Conservation (phyloP, 768 basidiomycete genomes). For the Suillus subaureus region DNA sequence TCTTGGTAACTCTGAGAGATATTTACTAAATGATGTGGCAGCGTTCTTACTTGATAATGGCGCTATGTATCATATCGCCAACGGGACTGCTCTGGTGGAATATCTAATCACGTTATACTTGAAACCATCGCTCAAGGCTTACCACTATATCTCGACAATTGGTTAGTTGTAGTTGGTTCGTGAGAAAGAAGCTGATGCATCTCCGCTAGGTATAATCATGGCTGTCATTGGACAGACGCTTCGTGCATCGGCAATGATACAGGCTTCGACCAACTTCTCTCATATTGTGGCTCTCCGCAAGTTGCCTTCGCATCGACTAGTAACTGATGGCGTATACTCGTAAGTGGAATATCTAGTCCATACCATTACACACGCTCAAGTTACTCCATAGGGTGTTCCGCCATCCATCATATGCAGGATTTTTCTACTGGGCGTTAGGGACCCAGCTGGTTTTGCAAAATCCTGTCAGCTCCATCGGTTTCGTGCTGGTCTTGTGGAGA, state of each 20-base stretch:
- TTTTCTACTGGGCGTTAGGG: constrained; percentile 97
- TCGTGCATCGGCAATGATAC: constrained; percentile 94
- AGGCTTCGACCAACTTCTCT: constrained; percentile 91
- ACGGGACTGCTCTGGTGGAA: constrained; percentile 76
- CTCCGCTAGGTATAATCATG: constrained; percentile 57
- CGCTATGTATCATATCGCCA: constrained; percentile 79
- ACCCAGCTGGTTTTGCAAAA: constrained; percentile 94
- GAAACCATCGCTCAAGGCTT: constrained; percentile 62
- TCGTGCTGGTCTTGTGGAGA: constrained; percentile 69
- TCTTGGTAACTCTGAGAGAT: constrained; percentile 1
- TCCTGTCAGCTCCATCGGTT: constrained; percentile 68
- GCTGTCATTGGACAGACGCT: constrained; percentile 74
- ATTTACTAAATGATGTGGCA: constrained; percentile 31
- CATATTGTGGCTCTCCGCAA: constrained; percentile 84
- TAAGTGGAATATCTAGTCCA: constrained; percentile 43
- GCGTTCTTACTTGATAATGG: constrained; percentile 96
- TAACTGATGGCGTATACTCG: constrained; percentile 90
- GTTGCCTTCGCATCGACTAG: constrained; percentile 70
- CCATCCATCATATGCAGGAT: constrained; percentile 96
- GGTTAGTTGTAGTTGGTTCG: constrained; percentile 44
- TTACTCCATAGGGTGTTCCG: constrained; percentile 66
- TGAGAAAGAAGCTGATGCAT: constrained; percentile 3
- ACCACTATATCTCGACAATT: constrained; percentile 55
- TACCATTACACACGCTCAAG: constrained; percentile 11
- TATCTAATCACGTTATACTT: constrained; percentile 74